Evolutionary conservation across 2,329 filamentous ascomycete species (phyloP).

Genomic region (Cladosporium halotolerans): DNA sequence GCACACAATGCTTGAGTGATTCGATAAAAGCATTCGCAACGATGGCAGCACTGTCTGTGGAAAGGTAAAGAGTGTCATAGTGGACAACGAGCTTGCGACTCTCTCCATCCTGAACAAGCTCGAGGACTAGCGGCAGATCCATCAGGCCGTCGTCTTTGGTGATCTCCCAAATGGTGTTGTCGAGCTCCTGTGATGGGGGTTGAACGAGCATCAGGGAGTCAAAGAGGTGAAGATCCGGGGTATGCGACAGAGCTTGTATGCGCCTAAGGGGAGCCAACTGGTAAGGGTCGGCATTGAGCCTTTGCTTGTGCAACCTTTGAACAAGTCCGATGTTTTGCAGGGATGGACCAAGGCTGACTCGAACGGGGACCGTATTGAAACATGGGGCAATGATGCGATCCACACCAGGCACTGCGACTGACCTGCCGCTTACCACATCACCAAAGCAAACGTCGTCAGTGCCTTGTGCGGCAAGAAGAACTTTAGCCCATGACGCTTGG

Average conservation of each 20-base stretch:
- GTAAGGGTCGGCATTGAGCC: slow-evolving; percentile 56
- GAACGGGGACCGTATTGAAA: slow-evolving; percentile 80
- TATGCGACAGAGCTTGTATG: slow-evolving; percentile 50
- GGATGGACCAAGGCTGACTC: slow-evolving; percentile 47
- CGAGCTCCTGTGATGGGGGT: slow-evolving; percentile 44
- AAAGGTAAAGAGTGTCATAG: slow-evolving; percentile 57
- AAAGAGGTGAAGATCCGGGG: slow-evolving; percentile 56
- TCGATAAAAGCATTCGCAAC: slow-evolving; percentile 27
- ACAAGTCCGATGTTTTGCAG: slow-evolving; percentile 53
- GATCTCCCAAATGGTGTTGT: slow-evolving; percentile 45
- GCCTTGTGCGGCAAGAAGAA: slow-evolving; percentile 53
- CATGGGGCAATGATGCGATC: slow-evolving; percentile 77
- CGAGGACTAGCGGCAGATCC: slow-evolving; percentile 72
- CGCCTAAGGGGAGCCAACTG: slow-evolving; percentile 70
- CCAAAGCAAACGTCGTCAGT: slow-evolving; percentile 74
- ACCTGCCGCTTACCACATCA: slow-evolving; percentile 75
- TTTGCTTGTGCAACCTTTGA: slow-evolving; percentile 54
- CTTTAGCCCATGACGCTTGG: slow-evolving; percentile 66
- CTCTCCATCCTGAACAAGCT: slow-evolving; percentile 56
- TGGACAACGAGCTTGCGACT: slow-evolving; percentile 44
- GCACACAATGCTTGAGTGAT: slow-evolving; percentile 22
- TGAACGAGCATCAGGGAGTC: slow-evolving; percentile 78
- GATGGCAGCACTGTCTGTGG: slow-evolving; percentile 29
- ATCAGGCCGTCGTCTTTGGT: slow-evolving; percentile 53
- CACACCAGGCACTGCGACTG: slow-evolving; percentile 57